Evolutionary conservation across 805 yeast genomes (phyloP), one percentile per base, ranked within the genome.

Genomic region (Tetrapisispora nanseiensis): DNA sequence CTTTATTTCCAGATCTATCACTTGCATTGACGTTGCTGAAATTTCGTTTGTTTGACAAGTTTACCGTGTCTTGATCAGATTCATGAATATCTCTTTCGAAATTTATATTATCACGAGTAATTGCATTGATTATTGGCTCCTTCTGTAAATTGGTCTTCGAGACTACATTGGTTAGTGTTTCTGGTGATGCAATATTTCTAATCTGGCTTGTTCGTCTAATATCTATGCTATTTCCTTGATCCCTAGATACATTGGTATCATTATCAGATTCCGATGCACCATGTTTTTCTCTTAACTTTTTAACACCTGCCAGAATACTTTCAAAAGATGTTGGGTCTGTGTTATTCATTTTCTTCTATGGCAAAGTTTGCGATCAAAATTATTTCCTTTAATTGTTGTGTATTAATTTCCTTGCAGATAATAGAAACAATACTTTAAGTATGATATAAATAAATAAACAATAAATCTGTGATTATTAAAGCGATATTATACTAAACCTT

Each of bases 261-360:
- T n/a, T 21, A 15, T 36, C 30, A 8, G 32, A 33, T 16, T 32
- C 31, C 9, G 22, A 37, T 6, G 42, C 41, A 8, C 57, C 51
- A 32, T 60, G 49, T 43, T 69, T 59, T 45, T 77, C 75, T 44
- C 84, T 59, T 60, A 80, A 69, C 42, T 72, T 71, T 56, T 75
- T 68, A 2, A 80, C 85, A n/a, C 82, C 83, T 4, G 80, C 86
- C 34, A 81, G 57, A 31, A 82, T 78, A 54, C 84, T 78, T 39
- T 81, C 76, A 58, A 81, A 82, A 0, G 87, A 81, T 2, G 82
- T 71, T 2, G 82, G 67, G 52, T 77, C 77, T 12, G 67, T 57
- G 34, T 51, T 56, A 37, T 59, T 58, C 63, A 55, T 57, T n/a
- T 23, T n/a, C n/a, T n/a, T n/a, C n/a, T n/a, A n/a, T n/a, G 11